phyloP scores from a whole-genome alignment of 2,329 filamentous ascomycete genomes.

The Aspergillus aculeatus region DNA sequence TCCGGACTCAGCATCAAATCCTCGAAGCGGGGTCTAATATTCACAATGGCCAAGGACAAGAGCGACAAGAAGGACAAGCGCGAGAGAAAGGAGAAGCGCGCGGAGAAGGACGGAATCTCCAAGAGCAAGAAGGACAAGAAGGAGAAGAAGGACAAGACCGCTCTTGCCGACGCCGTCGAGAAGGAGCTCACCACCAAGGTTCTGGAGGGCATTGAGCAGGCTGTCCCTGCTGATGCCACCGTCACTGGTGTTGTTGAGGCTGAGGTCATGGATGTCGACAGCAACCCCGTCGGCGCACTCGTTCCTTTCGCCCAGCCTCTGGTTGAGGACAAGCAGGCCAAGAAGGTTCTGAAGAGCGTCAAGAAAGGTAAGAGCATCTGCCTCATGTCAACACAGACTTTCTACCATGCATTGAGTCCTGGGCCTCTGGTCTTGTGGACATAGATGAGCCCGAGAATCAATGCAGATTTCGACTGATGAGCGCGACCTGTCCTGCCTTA shows the following conservation, averaged over 20 bases:
- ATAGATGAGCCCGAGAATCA: neutral
- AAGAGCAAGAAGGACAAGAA: slow-evolving; percentile 50
- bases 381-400: slow-evolving; percentile 1
- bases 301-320: slow-evolving; percentile 52
- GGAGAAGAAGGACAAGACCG: slow-evolving; percentile 44
- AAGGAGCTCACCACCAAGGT: slow-evolving; percentile 40
- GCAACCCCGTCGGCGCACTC: slow-evolving; percentile 45
- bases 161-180: slow-evolving; percentile 40
- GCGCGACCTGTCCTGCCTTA: neutral
- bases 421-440: neutral
- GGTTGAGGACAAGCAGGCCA: slow-evolving; percentile 51
- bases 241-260: slow-evolving; percentile 27
- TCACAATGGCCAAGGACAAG: slow-evolving; percentile 48
- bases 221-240: slow-evolving; percentile 21
- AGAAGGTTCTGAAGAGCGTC: slow-evolving; percentile 53
- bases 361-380: slow-evolving; percentile 46
- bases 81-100: slow-evolving; percentile 46
- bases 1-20: slow-evolving; percentile 10
- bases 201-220: slow-evolving; percentile 36
- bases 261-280: slow-evolving; percentile 29
- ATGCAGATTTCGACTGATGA: neutral
- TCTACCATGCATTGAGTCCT: neutral
- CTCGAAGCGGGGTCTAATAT: slow-evolving; percentile 15
- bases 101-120: slow-evolving; percentile 47
- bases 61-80: slow-evolving; percentile 48